Evolutionary conservation across 1,284 basidiomycete species (phyloP).

Genomic region (Megacollybia platyphylla): DNA sequence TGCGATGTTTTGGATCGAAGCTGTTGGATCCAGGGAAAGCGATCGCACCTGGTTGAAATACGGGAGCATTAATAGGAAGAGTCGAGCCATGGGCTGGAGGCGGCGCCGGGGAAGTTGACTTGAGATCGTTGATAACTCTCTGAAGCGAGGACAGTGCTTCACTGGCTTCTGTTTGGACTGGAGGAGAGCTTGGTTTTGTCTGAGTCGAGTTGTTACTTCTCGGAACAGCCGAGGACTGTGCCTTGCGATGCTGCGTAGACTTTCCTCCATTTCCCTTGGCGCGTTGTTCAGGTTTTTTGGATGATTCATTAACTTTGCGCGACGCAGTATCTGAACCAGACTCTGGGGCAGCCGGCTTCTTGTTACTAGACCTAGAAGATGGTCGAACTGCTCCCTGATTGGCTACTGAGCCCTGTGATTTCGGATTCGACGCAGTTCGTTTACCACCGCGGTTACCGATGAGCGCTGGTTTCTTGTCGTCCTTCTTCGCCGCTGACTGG

Average conservation of each 20-base stretch:
- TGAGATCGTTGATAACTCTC: conserved; percentile 73
- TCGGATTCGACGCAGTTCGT: conserved; percentile 42
- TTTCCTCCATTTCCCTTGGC: conserved; percentile 38
- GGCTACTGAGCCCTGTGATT: conserved; percentile 31
- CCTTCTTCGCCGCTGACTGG: conserved; percentile 45
- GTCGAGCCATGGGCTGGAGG: conserved; percentile 33
- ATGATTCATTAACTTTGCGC: conserved; percentile 41
- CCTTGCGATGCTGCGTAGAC: conserved; percentile 37
- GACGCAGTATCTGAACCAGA: conserved; percentile 54
- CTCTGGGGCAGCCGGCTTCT: conserved; percentile 41
- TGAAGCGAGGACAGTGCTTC: conserved; percentile 71
- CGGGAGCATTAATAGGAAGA: conserved; percentile 50
- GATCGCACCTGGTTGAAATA: conserved; percentile 56
- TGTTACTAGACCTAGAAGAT: conserved; percentile 51
- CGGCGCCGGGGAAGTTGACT: conserved; percentile 51
- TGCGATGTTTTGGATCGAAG: conserved; percentile 60
- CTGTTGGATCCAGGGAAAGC: conserved; percentile 35
- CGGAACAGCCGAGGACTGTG: conserved; percentile 40
- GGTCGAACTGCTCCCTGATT: conserved; percentile 36
- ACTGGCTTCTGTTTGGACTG: conserved; percentile 38
- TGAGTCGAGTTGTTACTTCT: conserved; percentile 31
- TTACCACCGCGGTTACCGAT: conserved; percentile 36
- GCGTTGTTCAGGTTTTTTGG: conserved; percentile 44
- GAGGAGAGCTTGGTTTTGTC: conserved; percentile 25
- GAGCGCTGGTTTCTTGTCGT: conserved; percentile 49